Evolutionary conservation across 371 early-diverging fungal species (phyloP).

Genomic region (Rhizopus delemar): DNA sequence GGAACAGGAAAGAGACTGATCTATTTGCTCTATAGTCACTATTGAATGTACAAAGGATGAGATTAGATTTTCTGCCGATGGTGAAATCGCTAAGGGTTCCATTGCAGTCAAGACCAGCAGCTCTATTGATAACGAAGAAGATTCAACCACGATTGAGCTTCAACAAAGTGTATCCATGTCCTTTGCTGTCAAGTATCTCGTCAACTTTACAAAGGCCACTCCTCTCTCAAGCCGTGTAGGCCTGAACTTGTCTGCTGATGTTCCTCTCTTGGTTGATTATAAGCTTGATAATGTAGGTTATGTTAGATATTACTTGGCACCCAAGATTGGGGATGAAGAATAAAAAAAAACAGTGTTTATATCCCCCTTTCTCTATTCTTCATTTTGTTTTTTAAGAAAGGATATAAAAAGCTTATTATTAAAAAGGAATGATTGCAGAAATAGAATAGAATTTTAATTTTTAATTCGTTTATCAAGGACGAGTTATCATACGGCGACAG

Average conservation of each 20-base stretch:
- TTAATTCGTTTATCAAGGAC: too few relatives aligned
- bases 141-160: slow-evolving; percentile 75
- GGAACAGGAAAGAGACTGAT: neutral
- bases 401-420: neutral
- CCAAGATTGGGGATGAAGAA: slow-evolving; percentile 52
- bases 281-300: slow-evolving; percentile 89
- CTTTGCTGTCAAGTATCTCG: slow-evolving; percentile 93
- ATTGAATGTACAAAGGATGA: slow-evolving; percentile 94
- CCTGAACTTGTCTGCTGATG: slow-evolving; percentile 81
- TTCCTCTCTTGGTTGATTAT: slow-evolving; percentile 94
- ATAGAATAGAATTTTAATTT: too few relatives aligned
- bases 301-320: slow-evolving; percentile 88
- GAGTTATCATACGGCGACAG: slow-evolving; percentile 5
- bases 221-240: slow-evolving; percentile 81
- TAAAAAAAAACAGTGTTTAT: slow-evolving; percentile 1
- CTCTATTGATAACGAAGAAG: slow-evolving; percentile 80
- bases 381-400: too few relatives aligned
- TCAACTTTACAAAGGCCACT: slow-evolving; percentile 95
- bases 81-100: slow-evolving; percentile 89
- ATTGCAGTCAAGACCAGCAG: slow-evolving; percentile 80
- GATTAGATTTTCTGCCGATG: slow-evolving; percentile 85
- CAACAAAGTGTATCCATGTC: slow-evolving; percentile 79
- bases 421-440: too few relatives aligned
- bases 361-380: neutral
- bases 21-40: slow-evolving; percentile 51